These are phyloP conservation scores for Thielaviopsis euricoi DNA, from an alignment of 2,329 filamentous ascomycete genomes.

Conservation along the genomic window DNA sequence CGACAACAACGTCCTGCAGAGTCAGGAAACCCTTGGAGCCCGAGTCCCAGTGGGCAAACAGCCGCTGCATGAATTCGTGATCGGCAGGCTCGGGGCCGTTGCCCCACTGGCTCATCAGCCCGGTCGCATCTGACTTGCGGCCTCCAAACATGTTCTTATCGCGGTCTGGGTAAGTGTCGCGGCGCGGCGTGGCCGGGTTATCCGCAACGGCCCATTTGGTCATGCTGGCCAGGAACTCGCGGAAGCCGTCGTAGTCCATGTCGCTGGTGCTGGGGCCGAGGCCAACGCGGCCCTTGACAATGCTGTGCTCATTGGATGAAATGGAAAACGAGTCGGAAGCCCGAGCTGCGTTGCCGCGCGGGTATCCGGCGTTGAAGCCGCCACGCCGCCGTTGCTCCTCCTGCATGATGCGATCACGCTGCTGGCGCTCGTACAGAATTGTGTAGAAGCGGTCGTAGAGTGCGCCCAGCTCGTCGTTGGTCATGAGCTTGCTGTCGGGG, in stretches of 20 bases:
- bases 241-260: slow-evolving; percentile 96
- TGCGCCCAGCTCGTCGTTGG: slow-evolving; percentile 68
- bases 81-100: slow-evolving; percentile 56
- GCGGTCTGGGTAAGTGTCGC: slow-evolving; percentile 30
- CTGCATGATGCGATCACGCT: slow-evolving; percentile 59
- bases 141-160: slow-evolving; percentile 43
- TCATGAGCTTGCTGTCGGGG: slow-evolving; percentile 84
- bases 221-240: slow-evolving; percentile 81
- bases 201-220: slow-evolving; percentile 89
- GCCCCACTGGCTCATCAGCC: slow-evolving; percentile 34
- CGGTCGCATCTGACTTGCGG: slow-evolving; percentile 25
- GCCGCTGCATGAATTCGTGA: slow-evolving; percentile 79
- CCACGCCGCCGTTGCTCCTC: slow-evolving; percentile 52
- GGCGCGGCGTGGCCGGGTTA: slow-evolving; percentile 45
- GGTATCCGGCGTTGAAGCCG: slow-evolving; percentile 21
- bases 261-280: slow-evolving; percentile 76
- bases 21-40: slow-evolving; percentile 63
- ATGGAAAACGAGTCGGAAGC: slow-evolving; percentile 19
- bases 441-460: slow-evolving; percentile 91
- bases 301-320: slow-evolving; percentile 19
- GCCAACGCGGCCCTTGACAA: slow-evolving; percentile 74
- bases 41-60: slow-evolving; percentile 80
- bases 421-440: slow-evolving; percentile 79
- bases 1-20: slow-evolving; percentile 81
- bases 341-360: slow-evolving; percentile 16